These are phyloP conservation scores for Zasmidium angulare DNA, from an alignment of 2,329 filamentous ascomycete species.

Conservation along the genomic window DNA sequence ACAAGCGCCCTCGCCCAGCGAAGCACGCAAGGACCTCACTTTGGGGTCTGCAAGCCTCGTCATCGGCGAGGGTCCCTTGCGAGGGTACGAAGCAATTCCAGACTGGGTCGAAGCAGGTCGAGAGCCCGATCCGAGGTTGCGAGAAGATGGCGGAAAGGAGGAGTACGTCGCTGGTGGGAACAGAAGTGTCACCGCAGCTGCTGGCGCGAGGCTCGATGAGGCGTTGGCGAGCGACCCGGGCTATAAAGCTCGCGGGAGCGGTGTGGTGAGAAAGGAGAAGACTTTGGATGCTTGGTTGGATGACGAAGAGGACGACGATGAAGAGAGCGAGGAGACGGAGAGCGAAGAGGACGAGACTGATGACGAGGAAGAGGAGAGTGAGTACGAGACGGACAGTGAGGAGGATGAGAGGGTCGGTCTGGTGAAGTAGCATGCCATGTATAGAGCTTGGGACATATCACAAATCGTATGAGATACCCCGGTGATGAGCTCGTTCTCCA, in stretches of 20 bases:
- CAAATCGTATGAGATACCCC: no score
- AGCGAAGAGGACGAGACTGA: constrained; percentile 49
- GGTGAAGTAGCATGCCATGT: background rate
- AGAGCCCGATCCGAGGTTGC: constrained; percentile 74
- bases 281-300: constrained; percentile 91
- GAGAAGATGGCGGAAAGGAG: constrained; percentile 50
- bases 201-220: constrained; percentile 64
- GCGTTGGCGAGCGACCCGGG: constrained; percentile 46
- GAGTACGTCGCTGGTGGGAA: constrained; percentile 39
- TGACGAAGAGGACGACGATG: constrained; percentile 59
- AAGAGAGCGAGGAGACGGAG: constrained; percentile 46
- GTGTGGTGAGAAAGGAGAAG: constrained; percentile 59
- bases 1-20: constrained; percentile 84
- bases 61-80: constrained; percentile 68
- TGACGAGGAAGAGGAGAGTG: constrained; percentile 47
- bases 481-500: no score
- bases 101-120: constrained; percentile 78
- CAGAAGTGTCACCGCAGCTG: constrained; percentile 46
- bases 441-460: background rate
- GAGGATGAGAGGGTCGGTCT: constrained; percentile 36
- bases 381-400: constrained; percentile 53
- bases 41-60: constrained; percentile 86
- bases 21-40: constrained; percentile 67
- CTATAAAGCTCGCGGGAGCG: constrained; percentile 50
- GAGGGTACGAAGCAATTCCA: constrained; percentile 76